Evolutionary conservation across 2,329 filamentous ascomycete genomes (phyloP).

Genomic region (Colletotrichum camelliae): DNA sequence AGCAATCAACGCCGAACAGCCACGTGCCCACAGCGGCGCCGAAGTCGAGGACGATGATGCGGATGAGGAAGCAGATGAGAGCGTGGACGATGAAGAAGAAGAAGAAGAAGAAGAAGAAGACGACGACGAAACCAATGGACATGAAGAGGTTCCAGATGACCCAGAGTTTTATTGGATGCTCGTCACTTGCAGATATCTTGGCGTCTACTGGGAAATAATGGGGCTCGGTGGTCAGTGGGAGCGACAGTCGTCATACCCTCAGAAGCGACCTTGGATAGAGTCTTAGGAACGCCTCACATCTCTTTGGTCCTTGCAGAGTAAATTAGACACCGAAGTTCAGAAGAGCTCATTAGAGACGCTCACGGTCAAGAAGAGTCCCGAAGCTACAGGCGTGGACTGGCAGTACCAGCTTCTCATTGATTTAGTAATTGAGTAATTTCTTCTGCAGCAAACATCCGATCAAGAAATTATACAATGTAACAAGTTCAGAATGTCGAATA

Average conservation of each 20-base stretch:
- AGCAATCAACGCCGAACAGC: background rate
- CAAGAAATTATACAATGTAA: background rate
- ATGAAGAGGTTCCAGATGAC: background rate
- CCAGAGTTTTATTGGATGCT: background rate
- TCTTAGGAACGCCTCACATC: background rate
- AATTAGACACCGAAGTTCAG: background rate
- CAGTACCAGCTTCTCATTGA: background rate
- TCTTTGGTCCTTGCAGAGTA: background rate
- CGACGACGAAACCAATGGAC: background rate
- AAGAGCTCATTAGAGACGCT: background rate
- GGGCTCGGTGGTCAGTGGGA: background rate
- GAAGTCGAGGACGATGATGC: background rate
- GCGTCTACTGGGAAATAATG: background rate
- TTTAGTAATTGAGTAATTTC: background rate
- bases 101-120: too few species aligned
- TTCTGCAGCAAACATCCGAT: background rate
- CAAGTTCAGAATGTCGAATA: background rate
- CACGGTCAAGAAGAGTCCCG: background rate
- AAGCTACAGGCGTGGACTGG: background rate
- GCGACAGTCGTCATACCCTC: background rate
- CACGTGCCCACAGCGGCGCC: background rate
- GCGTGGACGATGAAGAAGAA: background rate
- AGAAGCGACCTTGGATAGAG: background rate
- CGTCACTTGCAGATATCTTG: background rate
- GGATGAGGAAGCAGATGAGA: background rate